Evolutionary conservation across 306 rosid species (phyloP), one percentile per base, ranked within the genome.

Genomic region (Calophaca sinica): DNA sequence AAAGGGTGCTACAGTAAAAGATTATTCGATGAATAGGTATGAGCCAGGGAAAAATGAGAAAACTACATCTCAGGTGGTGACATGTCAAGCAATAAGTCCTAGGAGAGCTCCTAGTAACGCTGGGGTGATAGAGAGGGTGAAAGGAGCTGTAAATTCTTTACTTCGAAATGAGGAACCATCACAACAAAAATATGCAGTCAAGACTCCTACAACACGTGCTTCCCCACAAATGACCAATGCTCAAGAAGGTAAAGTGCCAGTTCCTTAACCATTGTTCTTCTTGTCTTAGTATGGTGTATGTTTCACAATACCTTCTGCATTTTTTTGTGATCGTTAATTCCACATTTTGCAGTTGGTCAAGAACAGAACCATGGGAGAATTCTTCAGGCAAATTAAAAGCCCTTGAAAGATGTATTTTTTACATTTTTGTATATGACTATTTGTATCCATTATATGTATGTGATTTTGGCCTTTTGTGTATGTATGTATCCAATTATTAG

Each of bases 91-190:
- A 42, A 73, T 79, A 36, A 83, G 81, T 80, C 87, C 91, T 1
- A 66, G 60, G 53, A 88, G 15, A 82, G 12, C 33, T 64, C 67
- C 89, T 5, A 64, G 80, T 2, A 76, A 79, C 60, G 51, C 11
- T 2, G 86, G 96, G 51, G 84, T 94, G 46, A 82, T 92, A 48
- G 92, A 86, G 55, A 91, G 83, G 82, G 79, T 94, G 76, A 91
- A 44, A 81, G 96, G 86, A 68, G 96, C 93, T 75, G 91, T 94
- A 2, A 74, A 60, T 81, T 92, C 99, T 45, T 73, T 94, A 70
- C 85, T 88, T 3, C 46, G 81, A 59, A 85, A 85, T 14, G 88
- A 84, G 9, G 93, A 86, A 39, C 68, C 79, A 7, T 36, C 82
- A 45, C 82, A 76, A 69, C 74, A 70, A 45, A 66, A 66, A 58